Percentiles rank a stretch among this genome's conserved stretches.
Evolutionary conservation across 208 protist genomes (phyloP).

Genomic region (Trypanosoma vivax): DNA sequence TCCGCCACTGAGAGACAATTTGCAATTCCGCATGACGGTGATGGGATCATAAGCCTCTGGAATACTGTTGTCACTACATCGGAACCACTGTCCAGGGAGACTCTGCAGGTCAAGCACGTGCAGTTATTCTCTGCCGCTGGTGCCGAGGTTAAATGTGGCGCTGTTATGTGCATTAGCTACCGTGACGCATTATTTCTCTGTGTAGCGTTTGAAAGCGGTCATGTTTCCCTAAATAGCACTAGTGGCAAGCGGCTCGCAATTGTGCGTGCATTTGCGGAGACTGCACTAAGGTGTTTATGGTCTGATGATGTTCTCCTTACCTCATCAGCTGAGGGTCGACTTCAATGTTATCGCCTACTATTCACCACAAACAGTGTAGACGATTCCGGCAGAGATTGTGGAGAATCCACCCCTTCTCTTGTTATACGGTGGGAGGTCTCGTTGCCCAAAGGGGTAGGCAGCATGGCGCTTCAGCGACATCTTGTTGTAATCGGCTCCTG

Average conservation of each 20-base stretch:
- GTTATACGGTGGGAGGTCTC: conserved; percentile 35
- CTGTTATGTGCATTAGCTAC: conserved; percentile 64
- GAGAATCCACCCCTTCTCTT: conserved; percentile 15
- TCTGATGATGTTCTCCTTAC: conserved; percentile 27
- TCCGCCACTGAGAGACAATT: conserved; percentile 16
- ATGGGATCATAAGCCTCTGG: conserved; percentile 42
- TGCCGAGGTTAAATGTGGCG: conserved; percentile 54
- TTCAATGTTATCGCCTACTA: conserved; percentile 54
- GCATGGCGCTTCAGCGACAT: conserved; percentile 36
- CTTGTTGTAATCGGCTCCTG: conserved; percentile 58
- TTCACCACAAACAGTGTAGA: neutral
- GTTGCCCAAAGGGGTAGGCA: conserved; percentile 59
- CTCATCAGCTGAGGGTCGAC: conserved; percentile 54
- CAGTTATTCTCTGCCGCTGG: conserved; percentile 33
- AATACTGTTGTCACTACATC: conserved; percentile 6
- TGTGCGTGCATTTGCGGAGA: conserved; percentile 65
- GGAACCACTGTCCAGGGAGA: neutral
- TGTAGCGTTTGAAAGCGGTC: conserved; percentile 73
- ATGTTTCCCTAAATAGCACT: conserved; percentile 35
- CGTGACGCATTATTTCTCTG: conserved; percentile 17
- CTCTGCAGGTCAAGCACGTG: conserved; percentile 15
- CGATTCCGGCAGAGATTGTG: neutral
- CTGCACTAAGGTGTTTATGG: conserved; percentile 58
- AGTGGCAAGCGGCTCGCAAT: conserved; percentile 22
- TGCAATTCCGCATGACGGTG: conserved; percentile 48